Evolutionary conservation across 179 eudicot species (phyloP), one percentile per base, ranked within the genome.

Genomic region (Amaranthus tricolor): DNA sequence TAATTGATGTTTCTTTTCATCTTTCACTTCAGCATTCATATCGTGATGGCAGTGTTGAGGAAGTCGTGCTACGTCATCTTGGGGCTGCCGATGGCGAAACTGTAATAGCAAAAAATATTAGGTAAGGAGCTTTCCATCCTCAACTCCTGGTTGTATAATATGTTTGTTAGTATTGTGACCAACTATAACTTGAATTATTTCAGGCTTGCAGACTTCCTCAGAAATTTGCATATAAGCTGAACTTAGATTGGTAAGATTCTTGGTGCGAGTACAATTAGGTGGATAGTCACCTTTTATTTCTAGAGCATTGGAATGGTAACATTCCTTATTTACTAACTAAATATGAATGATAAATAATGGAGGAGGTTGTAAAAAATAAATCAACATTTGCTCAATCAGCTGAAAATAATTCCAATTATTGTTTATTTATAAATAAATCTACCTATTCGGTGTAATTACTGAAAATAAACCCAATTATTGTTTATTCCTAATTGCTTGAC

Each of bases 31-130:
- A 95, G 97, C 99, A 93, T 87, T 90, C 96, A 70, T 91, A 84
- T 83, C 93, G 86, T 64, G 99, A 95, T 90, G 96, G 97, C 65
- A 88, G 82, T 71, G 81, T 89, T 74, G 99, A 95, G 78, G 97
- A 93, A 84, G 96, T 89, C 43, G 86, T 75, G 75, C 45, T 95
- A 76, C 96, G 97, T 73, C 96, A 89, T 82, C 92, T 95, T 77
- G 96, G 90, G 74, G 89, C 85, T 81, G 96, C 91, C 70, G 97
- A 90, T 85, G 96, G 97, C 31, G 68, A 85, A 53, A 88, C 91
- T 73, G 89, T 95, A 65, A 93, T 95, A 73, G 88, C 91, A 54
- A 95, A 90, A 84, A 71, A 89, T 80, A 86, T 90, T 17, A 89
- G 93, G 99, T 92, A 66, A 52, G 65, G 31, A 65, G 58, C 44